Conservation (phyloP, 345 rosid genomes). For the Citrus trifoliata region DNA sequence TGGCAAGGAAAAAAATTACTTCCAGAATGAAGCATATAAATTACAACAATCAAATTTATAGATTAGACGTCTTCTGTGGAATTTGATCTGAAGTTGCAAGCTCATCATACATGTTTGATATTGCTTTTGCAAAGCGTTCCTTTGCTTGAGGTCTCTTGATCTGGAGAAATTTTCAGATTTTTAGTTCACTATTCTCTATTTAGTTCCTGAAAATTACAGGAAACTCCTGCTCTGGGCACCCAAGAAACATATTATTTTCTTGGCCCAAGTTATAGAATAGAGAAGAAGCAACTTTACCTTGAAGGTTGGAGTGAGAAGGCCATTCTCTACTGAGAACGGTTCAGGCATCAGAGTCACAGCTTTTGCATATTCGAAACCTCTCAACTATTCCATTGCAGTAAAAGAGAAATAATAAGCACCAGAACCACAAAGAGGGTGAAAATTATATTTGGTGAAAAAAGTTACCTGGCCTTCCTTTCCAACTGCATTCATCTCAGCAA, state of each 20-base stretch:
- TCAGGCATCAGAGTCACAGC: slow-evolving; percentile 80
- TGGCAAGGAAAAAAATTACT: no score
- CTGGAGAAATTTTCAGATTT: slow-evolving; percentile 26
- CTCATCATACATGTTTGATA: slow-evolving; percentile 65
- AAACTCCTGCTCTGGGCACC: neutral
- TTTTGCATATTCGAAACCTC: slow-evolving; percentile 75
- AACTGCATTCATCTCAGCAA: slow-evolving; percentile 64
- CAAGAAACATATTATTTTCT: neutral
- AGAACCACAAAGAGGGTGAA: neutral
- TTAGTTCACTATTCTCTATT: neutral
- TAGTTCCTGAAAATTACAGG: neutral
- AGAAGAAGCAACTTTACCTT: slow-evolving; percentile 43
- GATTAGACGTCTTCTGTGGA: slow-evolving; percentile 25
- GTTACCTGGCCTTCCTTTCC: slow-evolving; percentile 74
- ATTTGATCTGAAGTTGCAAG: slow-evolving; percentile 36
- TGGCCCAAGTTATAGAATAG: neutral
- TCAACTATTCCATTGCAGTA: slow-evolving; percentile 36
- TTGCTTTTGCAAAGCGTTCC: slow-evolving; percentile 58
- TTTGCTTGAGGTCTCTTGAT: slow-evolving; percentile 86
- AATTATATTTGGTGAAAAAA: neutral
- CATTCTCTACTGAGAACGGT: slow-evolving; percentile 76
- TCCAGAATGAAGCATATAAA: neutral
- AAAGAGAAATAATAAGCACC: neutral
- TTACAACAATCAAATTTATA: slow-evolving; percentile 1
- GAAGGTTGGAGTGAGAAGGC: slow-evolving; percentile 82